Evolutionary conservation across 306 rosid species (phyloP), one percentile per base, ranked within the genome.

Genomic region (Alnus glutinosa): DNA sequence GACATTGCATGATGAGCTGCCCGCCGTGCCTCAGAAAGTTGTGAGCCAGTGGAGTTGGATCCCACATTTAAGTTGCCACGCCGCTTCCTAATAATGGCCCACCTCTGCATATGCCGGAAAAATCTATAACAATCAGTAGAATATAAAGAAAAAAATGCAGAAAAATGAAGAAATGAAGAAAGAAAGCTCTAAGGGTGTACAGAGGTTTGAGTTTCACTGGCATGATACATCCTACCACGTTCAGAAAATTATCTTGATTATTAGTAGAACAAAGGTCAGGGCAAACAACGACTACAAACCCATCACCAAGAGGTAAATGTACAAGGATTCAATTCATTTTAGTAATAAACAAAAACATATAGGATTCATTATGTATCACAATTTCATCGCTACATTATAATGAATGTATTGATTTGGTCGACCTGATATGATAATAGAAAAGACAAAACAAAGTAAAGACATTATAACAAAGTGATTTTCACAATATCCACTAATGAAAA

Each of bases 1-100:
- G 92, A 89, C 87, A 93, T 84, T 16, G 99, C 91, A 70, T 88
- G 93, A 67, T 90, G 91, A 73, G 99, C 86, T 61, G 97, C 99
- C 86, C 87, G 81, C 77, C 90, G 92, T 75, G 85, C 94, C 59
- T 93, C 97, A 49, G 91, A 84, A 78, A 82, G 89, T 78, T 88
- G 91, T 9, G 92, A 71, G 76, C 87, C 84, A 63, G 86, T 76
- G 57, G 84, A 51, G 47, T 52, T 73, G 66, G 85, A 64, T 80
- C 85, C 91, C 52, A 83, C 51, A 83, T 74, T 90, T 75, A 72
- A 58, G 77, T 80, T 80, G 30, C 82, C 86, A 39, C 78, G 86
- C 57, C 85, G 83, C 88, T 85, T 93, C 62, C 90, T 85, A 85
- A 93, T 88, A 82, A 81, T 80, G 79, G 86, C 87, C 98, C 97